Evolutionary conservation across 2,329 filamentous ascomycete genomes (phyloP).

Genomic region (Clonostachys rosea): DNA sequence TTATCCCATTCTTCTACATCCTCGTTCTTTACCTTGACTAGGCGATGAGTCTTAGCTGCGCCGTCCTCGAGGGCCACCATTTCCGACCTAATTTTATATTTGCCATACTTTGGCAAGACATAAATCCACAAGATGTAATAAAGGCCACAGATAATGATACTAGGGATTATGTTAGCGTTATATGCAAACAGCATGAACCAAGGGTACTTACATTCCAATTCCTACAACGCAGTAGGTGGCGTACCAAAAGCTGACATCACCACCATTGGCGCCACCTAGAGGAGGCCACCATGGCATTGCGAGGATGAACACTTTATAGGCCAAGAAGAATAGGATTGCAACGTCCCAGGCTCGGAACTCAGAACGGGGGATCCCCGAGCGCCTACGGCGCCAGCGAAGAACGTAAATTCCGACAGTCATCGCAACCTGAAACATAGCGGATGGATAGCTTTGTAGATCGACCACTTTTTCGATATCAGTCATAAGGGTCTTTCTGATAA

Average conservation of each 20-base stretch:
- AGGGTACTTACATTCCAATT: slow-evolving; percentile 52
- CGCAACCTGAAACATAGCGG: slow-evolving; percentile 50
- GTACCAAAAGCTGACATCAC: slow-evolving; percentile 71
- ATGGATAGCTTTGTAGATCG: slow-evolving; percentile 53
- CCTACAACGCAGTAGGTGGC: slow-evolving; percentile 64
- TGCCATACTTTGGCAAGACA: slow-evolving; percentile 43
- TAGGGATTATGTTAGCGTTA: slow-evolving; percentile 12
- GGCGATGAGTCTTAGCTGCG: slow-evolving; percentile 33
- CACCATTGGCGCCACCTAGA: slow-evolving; percentile 48
- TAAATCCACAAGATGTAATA: slow-evolving; percentile 59
- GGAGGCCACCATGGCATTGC: slow-evolving; percentile 72
- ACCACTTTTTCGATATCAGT: slow-evolving; percentile 28
- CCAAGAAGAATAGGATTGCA: slow-evolving; percentile 53
- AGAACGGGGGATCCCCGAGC: slow-evolving; percentile 37
- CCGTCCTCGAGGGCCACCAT: slow-evolving; percentile 43
- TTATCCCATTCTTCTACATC: slow-evolving; percentile 53
- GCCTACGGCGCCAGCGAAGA: slow-evolving; percentile 48
- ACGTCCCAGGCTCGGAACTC: slow-evolving; percentile 57
- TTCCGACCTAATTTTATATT: slow-evolving; percentile 52
- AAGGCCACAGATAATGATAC: slow-evolving; percentile 43
- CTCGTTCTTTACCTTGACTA: slow-evolving; percentile 47
- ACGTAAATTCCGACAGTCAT: slow-evolving; percentile 54
- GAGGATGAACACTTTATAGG: slow-evolving; percentile 56
- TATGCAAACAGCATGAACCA: background rate
- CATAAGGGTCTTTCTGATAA: too few relatives aligned